A percentile compares a stretch with the other conserved stretches of the same genome.
Evolutionary conservation across 371 early-diverging fungal species (phyloP).

Genomic region (Mucor mucedo): DNA sequence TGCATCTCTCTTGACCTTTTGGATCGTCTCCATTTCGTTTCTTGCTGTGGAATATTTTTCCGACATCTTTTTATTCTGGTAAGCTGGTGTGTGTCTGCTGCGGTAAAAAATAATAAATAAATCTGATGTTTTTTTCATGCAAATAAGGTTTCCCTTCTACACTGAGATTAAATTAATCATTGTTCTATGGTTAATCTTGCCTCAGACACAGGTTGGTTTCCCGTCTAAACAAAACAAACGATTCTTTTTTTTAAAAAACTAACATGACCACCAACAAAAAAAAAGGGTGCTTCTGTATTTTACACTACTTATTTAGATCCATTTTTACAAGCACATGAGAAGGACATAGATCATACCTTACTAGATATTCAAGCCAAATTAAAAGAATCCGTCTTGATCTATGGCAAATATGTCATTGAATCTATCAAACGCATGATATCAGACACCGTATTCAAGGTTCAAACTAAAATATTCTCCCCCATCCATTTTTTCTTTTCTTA

Average conservation of each 20-base stretch:
- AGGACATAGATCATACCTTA: conserved; percentile 25
- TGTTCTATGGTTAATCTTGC: conserved; percentile 50
- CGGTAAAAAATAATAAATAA: neutral
- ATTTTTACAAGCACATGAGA: conserved; percentile 33
- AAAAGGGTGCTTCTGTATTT: conserved; percentile 30
- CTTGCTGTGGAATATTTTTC: conserved; percentile 46
- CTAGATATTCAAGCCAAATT: conserved; percentile 30
- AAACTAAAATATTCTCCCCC: too few relatives aligned
- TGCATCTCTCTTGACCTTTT: conserved; percentile 48
- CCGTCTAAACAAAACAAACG: neutral
- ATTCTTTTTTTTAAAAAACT: too few relatives aligned
- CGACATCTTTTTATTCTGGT: conserved; percentile 54
- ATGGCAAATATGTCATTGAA: conserved; percentile 28
- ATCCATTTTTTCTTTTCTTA: neutral
- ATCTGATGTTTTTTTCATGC: neutral
- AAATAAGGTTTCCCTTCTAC: conserved; percentile 53
- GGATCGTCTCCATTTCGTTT: conserved; percentile 46
- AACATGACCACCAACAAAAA: neutral
- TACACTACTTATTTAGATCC: conserved; percentile 31
- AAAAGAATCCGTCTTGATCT: conserved; percentile 25
- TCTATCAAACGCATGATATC: conserved; percentile 18
- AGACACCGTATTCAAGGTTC: conserved; percentile 28
- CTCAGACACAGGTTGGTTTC: conserved; percentile 46
- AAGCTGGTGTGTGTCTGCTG: neutral
- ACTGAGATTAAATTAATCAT: conserved; percentile 41